Base-by-base conservation (phyloP, 305 asterid species). In the Rubia occidens region DNA sequence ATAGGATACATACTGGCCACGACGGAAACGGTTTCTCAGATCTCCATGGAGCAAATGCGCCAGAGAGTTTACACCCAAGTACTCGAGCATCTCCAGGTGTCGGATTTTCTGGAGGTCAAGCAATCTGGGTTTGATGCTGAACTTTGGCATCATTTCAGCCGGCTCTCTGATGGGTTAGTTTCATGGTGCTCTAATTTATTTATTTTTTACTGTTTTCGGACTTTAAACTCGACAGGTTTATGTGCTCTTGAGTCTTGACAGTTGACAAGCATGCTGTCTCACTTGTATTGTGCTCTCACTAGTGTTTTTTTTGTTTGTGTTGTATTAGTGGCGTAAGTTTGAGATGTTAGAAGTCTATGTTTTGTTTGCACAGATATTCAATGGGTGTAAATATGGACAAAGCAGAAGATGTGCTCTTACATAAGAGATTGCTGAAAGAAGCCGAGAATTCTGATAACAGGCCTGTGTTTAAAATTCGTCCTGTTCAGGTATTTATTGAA, bases 321-420 rank as follows among this genome's bases (percentile, higher is more conserved):
- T 5, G 10, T 49, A 7, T 62, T 49, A 17, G 21, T 49, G 18
- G 20, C 56, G 21, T 44, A 53, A 1, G 51, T 24, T 17, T 49
- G 56, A 49, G 53, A 64, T 55, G 29, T 40, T 40, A 15, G 6
- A 14, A 18, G 26, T 35, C 24, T 49, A 20, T 20, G 51, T n/a
- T 51, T 14, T 5, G 15, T 73, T 64, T 40, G 49, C n/a, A 74
- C 64, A 83, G 87, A 61, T 83, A 83, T 69, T 83, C 83, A 15
- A 75, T 78, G 81, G 87, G 81, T 81, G 87, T 83, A 71, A 81
- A 81, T 66, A 85, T 83, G 80, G 87, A 83, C 62, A 79, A 85
- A 61, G 87, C 87, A 43, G 87, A 83, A 69, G 85, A 83, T 77
- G 87, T 83, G 66, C 78, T 83, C 43, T 78, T 77, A 62, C 87